A percentile compares a stretch with the other conserved stretches of the same genome.
Evolutionary conservation across 495 filamentous ascomycete species (phyloP).

Genomic region (Trichocladium uniseriatum): DNA sequence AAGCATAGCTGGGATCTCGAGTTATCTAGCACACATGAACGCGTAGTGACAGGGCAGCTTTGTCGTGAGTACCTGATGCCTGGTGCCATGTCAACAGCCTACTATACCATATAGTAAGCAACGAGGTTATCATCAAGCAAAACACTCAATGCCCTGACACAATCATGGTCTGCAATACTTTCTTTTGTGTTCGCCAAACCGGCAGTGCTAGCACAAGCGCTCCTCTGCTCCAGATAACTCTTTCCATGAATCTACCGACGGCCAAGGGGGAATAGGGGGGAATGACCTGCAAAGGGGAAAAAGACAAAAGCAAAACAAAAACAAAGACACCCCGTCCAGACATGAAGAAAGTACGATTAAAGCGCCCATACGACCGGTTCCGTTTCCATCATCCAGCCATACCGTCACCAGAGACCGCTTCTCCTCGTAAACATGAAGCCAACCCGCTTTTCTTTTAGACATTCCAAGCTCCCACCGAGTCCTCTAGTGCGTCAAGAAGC

Average conservation of each 20-base stretch:
- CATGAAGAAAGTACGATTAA: not conserved
- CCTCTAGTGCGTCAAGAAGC: too few species aligned
- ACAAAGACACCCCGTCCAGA: not conserved
- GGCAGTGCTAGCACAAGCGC: constrained; percentile 1
- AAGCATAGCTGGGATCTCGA: too few species aligned
- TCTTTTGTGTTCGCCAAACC: not conserved
- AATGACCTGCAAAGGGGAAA: not conserved
- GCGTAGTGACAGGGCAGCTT: too few species aligned
- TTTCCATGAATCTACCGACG: constrained; percentile 6
- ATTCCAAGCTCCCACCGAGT: too few species aligned
- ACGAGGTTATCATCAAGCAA: too few species aligned
- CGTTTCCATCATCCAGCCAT: not conserved
- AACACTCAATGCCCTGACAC: too few species aligned
- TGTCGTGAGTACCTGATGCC: too few species aligned
- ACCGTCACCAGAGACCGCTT: not conserved
- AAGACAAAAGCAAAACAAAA: not conserved
- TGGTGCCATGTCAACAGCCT: too few species aligned
- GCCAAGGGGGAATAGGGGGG: constrained; percentile 4
- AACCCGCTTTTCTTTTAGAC: too few species aligned
- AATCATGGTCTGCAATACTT: not conserved
- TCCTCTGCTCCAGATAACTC: constrained; percentile 7
- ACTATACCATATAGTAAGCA: too few species aligned
- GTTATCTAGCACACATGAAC: too few species aligned
- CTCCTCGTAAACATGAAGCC: not conserved
- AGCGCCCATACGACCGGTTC: not conserved